These are phyloP conservation scores for Trypanosoma brucei DNA, from an alignment of 208 protist species.

Conservation along the genomic window DNA sequence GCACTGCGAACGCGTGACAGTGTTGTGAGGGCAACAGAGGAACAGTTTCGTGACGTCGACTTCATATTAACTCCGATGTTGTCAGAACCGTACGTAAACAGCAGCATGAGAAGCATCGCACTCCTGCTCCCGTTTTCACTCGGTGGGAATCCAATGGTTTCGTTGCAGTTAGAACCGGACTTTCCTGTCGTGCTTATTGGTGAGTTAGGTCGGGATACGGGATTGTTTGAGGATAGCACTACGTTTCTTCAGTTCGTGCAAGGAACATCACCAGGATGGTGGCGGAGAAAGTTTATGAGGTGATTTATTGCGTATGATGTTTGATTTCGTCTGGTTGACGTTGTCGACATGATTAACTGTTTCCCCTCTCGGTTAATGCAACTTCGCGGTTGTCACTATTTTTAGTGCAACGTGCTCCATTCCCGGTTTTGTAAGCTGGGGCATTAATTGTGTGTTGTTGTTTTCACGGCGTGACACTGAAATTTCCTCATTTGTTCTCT, in stretches of 20 bases:
- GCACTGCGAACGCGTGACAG: constrained; percentile 75
- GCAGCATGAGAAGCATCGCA: constrained; percentile 58
- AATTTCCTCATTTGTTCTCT: too few species aligned
- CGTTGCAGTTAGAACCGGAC: constrained; percentile 60
- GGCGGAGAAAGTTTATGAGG: constrained; percentile 39
- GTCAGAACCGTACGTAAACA: constrained; percentile 60
- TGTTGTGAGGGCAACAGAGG: constrained; percentile 67
- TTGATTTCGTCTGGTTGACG: too few species aligned
- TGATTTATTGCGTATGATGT: background rate
- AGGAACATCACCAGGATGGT: constrained; percentile 67
- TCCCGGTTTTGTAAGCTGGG: too few species aligned
- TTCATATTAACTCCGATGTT: constrained; percentile 76
- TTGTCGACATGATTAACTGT: too few species aligned
- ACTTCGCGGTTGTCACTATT: too few species aligned
- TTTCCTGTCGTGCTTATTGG: constrained; percentile 68
- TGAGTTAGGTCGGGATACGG: constrained; percentile 77
- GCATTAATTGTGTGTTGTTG: too few species aligned
- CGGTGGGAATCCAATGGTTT: constrained; percentile 82
- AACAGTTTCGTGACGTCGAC: constrained; percentile 86
- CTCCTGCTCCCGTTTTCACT: constrained; percentile 70
- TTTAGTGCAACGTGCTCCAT: too few species aligned
- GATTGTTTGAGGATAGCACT: constrained; percentile 77
- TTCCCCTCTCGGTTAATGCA: too few species aligned
- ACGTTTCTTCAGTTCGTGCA: constrained; percentile 80
- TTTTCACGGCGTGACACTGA: too few species aligned